phyloP scores from a whole-genome alignment of 208 protist genomes.

The Wallacemonas sp. region DNA sequence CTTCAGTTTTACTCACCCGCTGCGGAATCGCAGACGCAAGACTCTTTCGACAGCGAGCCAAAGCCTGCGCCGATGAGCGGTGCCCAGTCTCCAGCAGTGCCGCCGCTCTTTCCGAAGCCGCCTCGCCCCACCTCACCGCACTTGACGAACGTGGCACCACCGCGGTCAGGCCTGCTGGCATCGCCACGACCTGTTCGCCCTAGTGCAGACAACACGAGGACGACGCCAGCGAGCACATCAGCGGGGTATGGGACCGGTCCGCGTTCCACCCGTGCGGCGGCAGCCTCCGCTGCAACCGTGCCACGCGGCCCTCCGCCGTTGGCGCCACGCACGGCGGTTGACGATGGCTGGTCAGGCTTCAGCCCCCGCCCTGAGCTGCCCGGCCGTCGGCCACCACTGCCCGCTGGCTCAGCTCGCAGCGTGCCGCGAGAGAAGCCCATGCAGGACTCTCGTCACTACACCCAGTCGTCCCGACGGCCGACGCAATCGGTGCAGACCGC shows the following conservation, averaged over 20 bases:
- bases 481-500: slow-evolving; percentile 43
- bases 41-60: not conserved
- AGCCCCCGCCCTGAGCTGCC: slow-evolving; percentile 22
- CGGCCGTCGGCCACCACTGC: not conserved
- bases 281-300: slow-evolving; percentile 1
- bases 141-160: not conserved
- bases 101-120: not conserved
- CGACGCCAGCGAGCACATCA: too few species aligned
- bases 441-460: slow-evolving; percentile 1
- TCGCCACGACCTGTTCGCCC: not conserved
- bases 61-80: not conserved
- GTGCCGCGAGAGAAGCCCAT: slow-evolving; percentile 11
- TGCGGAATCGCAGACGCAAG: not conserved
- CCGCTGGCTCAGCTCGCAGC: not conserved
- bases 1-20: not conserved
- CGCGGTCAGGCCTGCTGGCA: not conserved
- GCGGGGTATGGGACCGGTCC: too few species aligned
- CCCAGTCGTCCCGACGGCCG: slow-evolving; percentile 23
- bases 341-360: slow-evolving; percentile 21
- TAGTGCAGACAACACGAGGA: too few species aligned
- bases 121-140: not conserved
- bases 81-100: slow-evolving; percentile 1
- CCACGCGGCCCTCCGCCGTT: slow-evolving; percentile 13
- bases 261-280: slow-evolving; percentile 6
- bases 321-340: slow-evolving; percentile 7